Evolutionary conservation across 1,284 basidiomycete genomes (phyloP), one percentile per base, ranked within the genome.

Genomic region (Puccinia horiana): DNA sequence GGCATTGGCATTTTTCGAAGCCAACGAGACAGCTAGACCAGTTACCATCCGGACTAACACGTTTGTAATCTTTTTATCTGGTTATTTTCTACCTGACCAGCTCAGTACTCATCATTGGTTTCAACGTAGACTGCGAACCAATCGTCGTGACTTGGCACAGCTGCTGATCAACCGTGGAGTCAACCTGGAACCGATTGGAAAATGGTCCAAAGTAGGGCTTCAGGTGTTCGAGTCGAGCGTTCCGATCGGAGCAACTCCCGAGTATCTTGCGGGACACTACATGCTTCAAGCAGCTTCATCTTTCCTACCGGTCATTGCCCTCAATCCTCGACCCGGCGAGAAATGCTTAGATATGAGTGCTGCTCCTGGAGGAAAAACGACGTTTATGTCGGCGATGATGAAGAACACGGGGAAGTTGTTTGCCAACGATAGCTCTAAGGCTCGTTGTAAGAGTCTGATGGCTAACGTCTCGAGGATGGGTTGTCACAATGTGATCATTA

Each of bases 241-340:
- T 3, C 97, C 97, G 1, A 93, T 99, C 49, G 87, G 87, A 86
- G 97, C 97, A 5, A 99, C 97, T 2, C 97, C 97, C 8, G 97
- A 99, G 88, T 99, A 99, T 88, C 92, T 99, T 52, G 95, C 96
- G 0, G 97, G 97, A 2, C 96, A 99, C 87, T 99, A 99, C 89
- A 99, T 99, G 94, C 93, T 99, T 26, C 97, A 99, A 89, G 95
- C 97, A 4, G 97, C 97, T 4, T 97, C 95, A 8, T 98, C 96
- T 0, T 98, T 99, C 90, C 90, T 99, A n/a, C 97, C 97, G 63
- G 96, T 98, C 85, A 96, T 99, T 84, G 95, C 97, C 0, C 92
- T 99, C 54, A 90, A 91, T 29, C 97, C 97, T 23, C 93, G 96
- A 86, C 95, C 95, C 0, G 91, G 94, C 84, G 97, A 99, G 87